These are phyloP conservation scores for Thymus mandschuricus DNA, from an alignment of 257 asterid species.

Conservation along the genomic window DNA sequence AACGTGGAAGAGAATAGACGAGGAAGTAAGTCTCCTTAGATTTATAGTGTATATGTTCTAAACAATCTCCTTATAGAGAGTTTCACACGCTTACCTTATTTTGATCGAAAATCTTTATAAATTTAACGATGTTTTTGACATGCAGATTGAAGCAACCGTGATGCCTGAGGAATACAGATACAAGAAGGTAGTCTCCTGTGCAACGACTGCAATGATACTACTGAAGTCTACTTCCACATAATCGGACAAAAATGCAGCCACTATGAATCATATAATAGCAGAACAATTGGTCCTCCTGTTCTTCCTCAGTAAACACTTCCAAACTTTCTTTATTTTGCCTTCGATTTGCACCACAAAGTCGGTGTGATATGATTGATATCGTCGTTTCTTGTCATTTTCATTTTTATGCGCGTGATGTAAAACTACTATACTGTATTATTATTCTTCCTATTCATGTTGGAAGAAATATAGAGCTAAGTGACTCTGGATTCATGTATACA, in stretches of 20 bases:
- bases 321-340: background rate
- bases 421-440: conserved; percentile 6
- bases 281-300: conserved; percentile 81
- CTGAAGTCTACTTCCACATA: conserved; percentile 88
- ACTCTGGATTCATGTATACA: conserved; percentile 33
- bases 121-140: conserved; percentile 1
- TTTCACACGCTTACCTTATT: background rate
- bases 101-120: no score
- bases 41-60: no score
- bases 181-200: conserved; percentile 80
- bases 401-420: background rate
- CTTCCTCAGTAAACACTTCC: conserved; percentile 60
- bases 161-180: conserved; percentile 87
- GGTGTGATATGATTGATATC: conserved; percentile 27
- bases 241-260: conserved; percentile 94
- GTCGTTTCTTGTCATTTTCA: conserved; percentile 4
- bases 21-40: conserved; percentile 56
- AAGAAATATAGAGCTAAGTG: conserved; percentile 24
- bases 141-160: conserved; percentile 77
- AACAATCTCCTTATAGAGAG: background rate
- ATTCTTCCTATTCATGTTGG: conserved; percentile 16
- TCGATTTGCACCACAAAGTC: conserved; percentile 29
- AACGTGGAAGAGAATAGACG: conserved; percentile 78
- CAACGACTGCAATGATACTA: conserved; percentile 93
- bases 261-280: conserved; percentile 86